These are phyloP conservation scores for Pterocarpus macrocarpus DNA, from an alignment of 306 rosid species.

Conservation along the genomic window DNA sequence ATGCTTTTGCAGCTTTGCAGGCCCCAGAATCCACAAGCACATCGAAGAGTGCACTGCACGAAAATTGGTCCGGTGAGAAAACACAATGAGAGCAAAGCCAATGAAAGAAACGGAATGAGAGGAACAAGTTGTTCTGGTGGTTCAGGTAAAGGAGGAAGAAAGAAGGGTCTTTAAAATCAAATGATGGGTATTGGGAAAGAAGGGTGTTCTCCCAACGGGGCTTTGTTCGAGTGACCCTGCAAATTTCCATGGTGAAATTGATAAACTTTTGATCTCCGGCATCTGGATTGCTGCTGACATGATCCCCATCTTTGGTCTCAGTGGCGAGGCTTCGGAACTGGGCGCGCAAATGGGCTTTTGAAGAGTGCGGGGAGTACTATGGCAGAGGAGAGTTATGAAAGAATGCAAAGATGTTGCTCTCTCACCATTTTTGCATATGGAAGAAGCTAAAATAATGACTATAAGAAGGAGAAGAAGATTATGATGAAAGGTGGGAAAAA, in stretches of 20 bases:
- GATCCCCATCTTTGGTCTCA: constrained; percentile 50
- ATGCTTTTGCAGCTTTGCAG: constrained; percentile 58
- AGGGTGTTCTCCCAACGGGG: constrained; percentile 80
- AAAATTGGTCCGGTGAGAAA: constrained; percentile 61
- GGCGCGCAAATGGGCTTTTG: constrained; percentile 27
- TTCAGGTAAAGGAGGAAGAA: constrained; percentile 62
- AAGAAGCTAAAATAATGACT: background rate
- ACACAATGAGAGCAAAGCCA: constrained; percentile 64
- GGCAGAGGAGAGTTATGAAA: constrained; percentile 51
- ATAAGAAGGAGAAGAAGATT: too few relatives aligned
- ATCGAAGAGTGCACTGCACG: constrained; percentile 61
- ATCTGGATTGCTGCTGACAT: constrained; percentile 27
- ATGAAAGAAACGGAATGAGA: constrained; percentile 77
- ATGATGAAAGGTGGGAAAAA: background rate
- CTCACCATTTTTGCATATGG: constrained; percentile 44
- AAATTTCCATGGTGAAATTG: constrained; percentile 57
- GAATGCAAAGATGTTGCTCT: constrained; percentile 43
- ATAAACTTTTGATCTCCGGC: constrained; percentile 38
- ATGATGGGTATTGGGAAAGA: constrained; percentile 67
- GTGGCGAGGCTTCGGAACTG: constrained; percentile 56
- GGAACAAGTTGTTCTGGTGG: constrained; percentile 65
- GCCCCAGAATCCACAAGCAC: constrained; percentile 72
- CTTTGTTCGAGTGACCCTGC: constrained; percentile 62
- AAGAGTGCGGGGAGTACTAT: constrained; percentile 22
- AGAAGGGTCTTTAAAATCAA: constrained; percentile 65